Evolutionary conservation across 495 filamentous ascomycete genomes (phyloP).

Genomic region (Pyronema domesticum): DNA sequence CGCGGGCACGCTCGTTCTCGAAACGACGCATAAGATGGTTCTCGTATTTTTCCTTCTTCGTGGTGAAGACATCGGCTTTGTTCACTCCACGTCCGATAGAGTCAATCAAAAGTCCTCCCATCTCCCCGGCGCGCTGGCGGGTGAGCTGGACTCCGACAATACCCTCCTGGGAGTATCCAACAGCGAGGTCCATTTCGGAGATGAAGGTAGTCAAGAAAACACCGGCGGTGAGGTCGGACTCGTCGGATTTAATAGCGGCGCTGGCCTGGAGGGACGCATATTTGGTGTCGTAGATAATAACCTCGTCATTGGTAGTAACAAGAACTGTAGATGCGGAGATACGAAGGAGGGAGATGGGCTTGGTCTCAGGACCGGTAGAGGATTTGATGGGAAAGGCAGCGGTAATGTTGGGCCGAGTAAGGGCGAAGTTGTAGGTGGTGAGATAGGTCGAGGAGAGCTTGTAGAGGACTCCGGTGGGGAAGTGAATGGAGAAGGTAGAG

Average conservation of each 20-base stretch:
- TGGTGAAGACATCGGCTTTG: background rate
- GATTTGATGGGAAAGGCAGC: background rate
- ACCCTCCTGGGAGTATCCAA: constrained; percentile 19
- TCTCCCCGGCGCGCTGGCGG: constrained; percentile 4
- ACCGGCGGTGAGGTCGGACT: background rate
- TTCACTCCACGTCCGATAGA: constrained; percentile 19
- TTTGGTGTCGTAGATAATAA: constrained; percentile 24
- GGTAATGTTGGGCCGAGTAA: constrained; percentile 8
- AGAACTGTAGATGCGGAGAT: constrained; percentile 21
- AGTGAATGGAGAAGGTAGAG: constrained; percentile 19
- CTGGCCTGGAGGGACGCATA: constrained; percentile 22
- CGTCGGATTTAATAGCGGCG: constrained; percentile 2
- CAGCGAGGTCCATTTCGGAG: constrained; percentile 15
- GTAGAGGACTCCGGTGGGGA: constrained; percentile 18
- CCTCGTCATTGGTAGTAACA: constrained; percentile 16
- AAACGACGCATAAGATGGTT: background rate
- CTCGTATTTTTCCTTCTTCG: background rate
- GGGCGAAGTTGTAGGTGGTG: constrained; percentile 15
- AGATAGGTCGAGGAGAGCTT: constrained; percentile 10
- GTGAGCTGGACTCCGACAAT: constrained; percentile 21
- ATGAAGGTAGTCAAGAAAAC: constrained; percentile 18
- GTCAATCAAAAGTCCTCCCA: constrained; percentile 18
- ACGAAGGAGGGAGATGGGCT: constrained; percentile 16
- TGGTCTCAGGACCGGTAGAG: background rate
- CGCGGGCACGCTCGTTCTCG: constrained; percentile 1